phyloP scores from a whole-genome alignment of 1,139 yeast species.

The Nakaseomyces bracarensis region DNA sequence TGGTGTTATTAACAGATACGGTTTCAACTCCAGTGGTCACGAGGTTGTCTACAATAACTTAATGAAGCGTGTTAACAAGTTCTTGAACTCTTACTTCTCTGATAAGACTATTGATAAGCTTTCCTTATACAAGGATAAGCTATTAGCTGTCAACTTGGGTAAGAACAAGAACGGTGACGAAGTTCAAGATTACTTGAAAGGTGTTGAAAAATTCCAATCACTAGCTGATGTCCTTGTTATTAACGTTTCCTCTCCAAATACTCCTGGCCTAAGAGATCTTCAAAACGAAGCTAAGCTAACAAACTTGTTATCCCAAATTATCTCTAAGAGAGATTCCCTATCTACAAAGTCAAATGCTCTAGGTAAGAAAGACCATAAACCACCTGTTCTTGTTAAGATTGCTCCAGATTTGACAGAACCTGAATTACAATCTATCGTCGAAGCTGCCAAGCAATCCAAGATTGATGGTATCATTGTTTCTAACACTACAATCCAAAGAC shows the following conservation, averaged over 20 bases:
- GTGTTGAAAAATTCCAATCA: constrained; percentile 72
- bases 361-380: constrained; percentile 31
- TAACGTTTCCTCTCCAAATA: constrained; percentile 94
- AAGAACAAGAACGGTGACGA: constrained; percentile 91
- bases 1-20: constrained; percentile 90
- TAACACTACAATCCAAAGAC: constrained; percentile 84
- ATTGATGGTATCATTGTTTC: constrained; percentile 90
- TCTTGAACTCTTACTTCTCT: constrained; percentile 25
- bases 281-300: constrained; percentile 73
- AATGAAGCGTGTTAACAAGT: constrained; percentile 48
- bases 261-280: constrained; percentile 85
- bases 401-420: constrained; percentile 87
- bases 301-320: constrained; percentile 55
- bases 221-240: constrained; percentile 84
- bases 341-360: constrained; percentile 35
- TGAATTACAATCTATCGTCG: constrained; percentile 77
- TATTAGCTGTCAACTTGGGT: constrained; percentile 80
- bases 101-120: constrained; percentile 34
- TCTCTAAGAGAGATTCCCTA: constrained; percentile 46
- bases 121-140: constrained; percentile 55
- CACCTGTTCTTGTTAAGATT: constrained; percentile 80
- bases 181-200: constrained; percentile 72
- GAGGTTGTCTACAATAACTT: constrained; percentile 59
- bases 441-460: constrained; percentile 64
- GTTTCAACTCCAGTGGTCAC: constrained; percentile 90